Percentiles rank a stretch among this genome's conserved stretches.
Evolutionary conservation across 495 filamentous ascomycete genomes (phyloP).

Genomic region (Terfezia claveryi): DNA sequence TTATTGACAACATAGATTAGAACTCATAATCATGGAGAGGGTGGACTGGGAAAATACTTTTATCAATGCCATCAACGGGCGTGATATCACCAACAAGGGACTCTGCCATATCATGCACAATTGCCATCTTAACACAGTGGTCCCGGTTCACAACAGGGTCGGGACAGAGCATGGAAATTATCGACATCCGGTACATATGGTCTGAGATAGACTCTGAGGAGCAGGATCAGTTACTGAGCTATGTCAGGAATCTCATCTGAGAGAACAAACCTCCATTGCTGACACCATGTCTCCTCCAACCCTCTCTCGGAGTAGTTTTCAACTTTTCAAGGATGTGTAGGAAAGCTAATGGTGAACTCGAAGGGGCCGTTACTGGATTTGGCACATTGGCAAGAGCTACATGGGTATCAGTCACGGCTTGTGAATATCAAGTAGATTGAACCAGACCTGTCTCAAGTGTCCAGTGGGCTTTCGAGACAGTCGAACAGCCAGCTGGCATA

Average conservation of each 20-base stretch:
- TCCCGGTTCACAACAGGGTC: conserved; percentile 55
- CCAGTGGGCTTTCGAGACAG: conserved; percentile 11
- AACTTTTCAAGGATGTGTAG: conserved; percentile 81
- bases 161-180: conserved; percentile 88
- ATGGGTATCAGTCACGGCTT: neutral
- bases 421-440: neutral
- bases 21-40: conserved; percentile 1
- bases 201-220: conserved; percentile 64
- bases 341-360: conserved; percentile 28
- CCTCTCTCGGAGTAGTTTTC: conserved; percentile 88
- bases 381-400: neutral
- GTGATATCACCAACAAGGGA: conserved; percentile 89
- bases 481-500: conserved; percentile 1
- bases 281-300: conserved; percentile 79
- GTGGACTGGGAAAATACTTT: conserved; percentile 12
- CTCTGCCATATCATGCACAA: conserved; percentile 96
- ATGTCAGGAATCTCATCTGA: neutral
- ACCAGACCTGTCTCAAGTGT: conserved; percentile 11
- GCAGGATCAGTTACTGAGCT: neutral
- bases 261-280: conserved; percentile 20
- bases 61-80: conserved; percentile 50
- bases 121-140: conserved; percentile 76
- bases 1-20: neutral
- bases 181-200: conserved; percentile 99
- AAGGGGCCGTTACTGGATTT: neutral